These are phyloP conservation scores for Dryas octopetala DNA, from an alignment of 306 rosid genomes.

Conservation along the genomic window DNA sequence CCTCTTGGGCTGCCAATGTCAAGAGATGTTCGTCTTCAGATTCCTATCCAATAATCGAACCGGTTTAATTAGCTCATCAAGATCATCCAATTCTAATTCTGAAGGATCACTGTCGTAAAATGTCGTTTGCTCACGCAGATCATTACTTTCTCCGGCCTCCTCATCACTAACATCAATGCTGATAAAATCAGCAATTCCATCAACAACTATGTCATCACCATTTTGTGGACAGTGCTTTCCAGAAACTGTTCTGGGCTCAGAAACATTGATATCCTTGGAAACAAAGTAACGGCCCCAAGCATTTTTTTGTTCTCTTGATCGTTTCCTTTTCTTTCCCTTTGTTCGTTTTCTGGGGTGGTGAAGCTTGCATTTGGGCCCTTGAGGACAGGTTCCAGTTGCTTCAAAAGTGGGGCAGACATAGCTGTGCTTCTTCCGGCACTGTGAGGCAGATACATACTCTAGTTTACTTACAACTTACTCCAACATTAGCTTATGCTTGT, in stretches of 20 bases:
- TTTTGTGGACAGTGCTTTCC: conserved; percentile 32
- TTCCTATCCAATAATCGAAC: conserved; percentile 43
- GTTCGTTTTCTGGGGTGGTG: conserved; percentile 72
- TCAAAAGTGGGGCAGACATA: conserved; percentile 75
- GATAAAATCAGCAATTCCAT: conserved; percentile 54
- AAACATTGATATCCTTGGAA: conserved; percentile 30
- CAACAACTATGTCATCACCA: conserved; percentile 22
- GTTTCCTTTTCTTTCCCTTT: conserved; percentile 74
- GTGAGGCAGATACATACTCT: conserved; percentile 36
- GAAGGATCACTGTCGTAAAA: conserved; percentile 39
- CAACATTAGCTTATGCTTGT: conserved; percentile 31
- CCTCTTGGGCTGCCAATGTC: conserved; percentile 24
- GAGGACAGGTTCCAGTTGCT: conserved; percentile 74
- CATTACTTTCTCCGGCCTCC: conserved; percentile 38
- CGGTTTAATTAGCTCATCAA: conserved; percentile 58
- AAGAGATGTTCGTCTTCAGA: conserved; percentile 16
- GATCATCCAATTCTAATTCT: conserved; percentile 45
- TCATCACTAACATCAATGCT: conserved; percentile 50
- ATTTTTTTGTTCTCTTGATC: conserved; percentile 47
- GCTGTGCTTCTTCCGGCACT: conserved; percentile 98
- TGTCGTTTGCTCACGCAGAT: conserved; percentile 32
- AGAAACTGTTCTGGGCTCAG: conserved; percentile 34
- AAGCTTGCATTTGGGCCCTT: conserved; percentile 78
- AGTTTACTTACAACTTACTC: conserved; percentile 33
- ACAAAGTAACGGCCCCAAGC: conserved; percentile 71